Conservation (phyloP, 495 filamentous ascomycete species). For the Pseudomonodictys pantanalensis region DNA sequence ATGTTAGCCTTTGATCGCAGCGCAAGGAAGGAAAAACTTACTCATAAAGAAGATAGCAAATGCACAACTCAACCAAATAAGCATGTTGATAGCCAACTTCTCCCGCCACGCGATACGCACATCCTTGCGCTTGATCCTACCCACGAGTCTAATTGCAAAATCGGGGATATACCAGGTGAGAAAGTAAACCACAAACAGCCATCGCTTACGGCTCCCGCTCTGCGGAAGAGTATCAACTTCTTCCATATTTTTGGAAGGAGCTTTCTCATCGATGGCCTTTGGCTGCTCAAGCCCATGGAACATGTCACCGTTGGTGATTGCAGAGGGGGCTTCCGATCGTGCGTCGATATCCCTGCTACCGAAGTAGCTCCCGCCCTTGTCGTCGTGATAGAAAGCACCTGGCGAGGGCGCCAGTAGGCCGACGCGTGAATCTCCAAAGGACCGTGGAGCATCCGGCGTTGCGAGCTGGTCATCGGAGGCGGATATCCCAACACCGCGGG, state of each 20-base stretch:
- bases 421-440: slow-evolving; percentile 67
- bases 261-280: slow-evolving; percentile 92
- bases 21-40: slow-evolving; percentile 4
- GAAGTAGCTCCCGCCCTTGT: slow-evolving; percentile 75
- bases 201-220: slow-evolving; percentile 81
- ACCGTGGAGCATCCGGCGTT: slow-evolving; percentile 49
- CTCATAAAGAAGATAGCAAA: slow-evolving; percentile 74
- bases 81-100: slow-evolving; percentile 95
- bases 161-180: slow-evolving; percentile 87
- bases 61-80: slow-evolving; percentile 88
- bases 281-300: slow-evolving; percentile 94
- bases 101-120: slow-evolving; percentile 94
- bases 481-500: slow-evolving; percentile 40
- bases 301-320: slow-evolving; percentile 92
- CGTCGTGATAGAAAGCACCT: slow-evolving; percentile 63
- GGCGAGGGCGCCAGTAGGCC: slow-evolving; percentile 62
- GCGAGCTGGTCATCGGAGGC: slow-evolving; percentile 50
- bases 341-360: slow-evolving; percentile 77
- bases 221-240: slow-evolving; percentile 82
- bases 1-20: slow-evolving; percentile 40
- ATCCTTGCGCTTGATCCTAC: slow-evolving; percentile 88
- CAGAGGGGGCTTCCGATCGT: slow-evolving; percentile 84
- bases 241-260: slow-evolving; percentile 82
- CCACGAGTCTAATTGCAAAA: slow-evolving; percentile 72
- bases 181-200: slow-evolving; percentile 82